These are phyloP conservation scores for Puccinellia tenuiflora DNA, from an alignment of 176 grass and related monocot genomes.

Conservation along the genomic window DNA sequence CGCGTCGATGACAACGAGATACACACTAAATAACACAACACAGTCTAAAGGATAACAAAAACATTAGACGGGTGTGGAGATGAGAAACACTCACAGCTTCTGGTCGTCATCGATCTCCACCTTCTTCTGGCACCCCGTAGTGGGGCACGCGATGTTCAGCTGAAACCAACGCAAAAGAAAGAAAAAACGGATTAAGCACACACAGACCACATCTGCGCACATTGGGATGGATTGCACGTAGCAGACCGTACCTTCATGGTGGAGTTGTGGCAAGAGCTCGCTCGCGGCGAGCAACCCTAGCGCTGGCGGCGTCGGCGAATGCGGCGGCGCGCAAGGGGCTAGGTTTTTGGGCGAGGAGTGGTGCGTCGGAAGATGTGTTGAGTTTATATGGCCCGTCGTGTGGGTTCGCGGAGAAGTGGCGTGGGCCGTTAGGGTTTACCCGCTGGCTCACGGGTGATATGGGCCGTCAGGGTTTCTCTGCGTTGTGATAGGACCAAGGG, in stretches of 20 bases:
- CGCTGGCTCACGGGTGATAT: background rate
- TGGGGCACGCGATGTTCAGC: conserved; percentile 89
- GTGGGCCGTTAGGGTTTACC: background rate
- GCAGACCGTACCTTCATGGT: conserved; percentile 46
- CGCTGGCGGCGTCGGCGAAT: background rate
- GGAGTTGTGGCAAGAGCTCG: conserved; percentile 22
- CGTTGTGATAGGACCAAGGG: background rate
- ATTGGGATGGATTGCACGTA: background rate
- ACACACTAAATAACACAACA: background rate
- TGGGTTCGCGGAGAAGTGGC: background rate
- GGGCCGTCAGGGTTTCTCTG: background rate
- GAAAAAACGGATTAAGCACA: background rate
- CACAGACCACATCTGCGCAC: background rate
- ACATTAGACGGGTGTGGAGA: background rate
- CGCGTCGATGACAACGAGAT: background rate
- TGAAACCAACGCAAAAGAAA: conserved; percentile 25
- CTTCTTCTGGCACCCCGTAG: conserved; percentile 97
- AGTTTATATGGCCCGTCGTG: conserved; percentile 21
- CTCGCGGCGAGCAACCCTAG: conserved; percentile 16
- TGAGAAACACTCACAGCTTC: conserved; percentile 74
- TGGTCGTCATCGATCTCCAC: conserved; percentile 92
- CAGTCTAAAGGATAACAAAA: background rate
- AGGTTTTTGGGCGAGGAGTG: conserved; percentile 43
- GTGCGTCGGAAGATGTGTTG: background rate
- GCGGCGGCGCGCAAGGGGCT: conserved; percentile 32